A percentile compares a stretch with the other conserved stretches of the same genome.
Conservation (phyloP, 148 eudicot species). For the Chenopodium berlandieri region DNA sequence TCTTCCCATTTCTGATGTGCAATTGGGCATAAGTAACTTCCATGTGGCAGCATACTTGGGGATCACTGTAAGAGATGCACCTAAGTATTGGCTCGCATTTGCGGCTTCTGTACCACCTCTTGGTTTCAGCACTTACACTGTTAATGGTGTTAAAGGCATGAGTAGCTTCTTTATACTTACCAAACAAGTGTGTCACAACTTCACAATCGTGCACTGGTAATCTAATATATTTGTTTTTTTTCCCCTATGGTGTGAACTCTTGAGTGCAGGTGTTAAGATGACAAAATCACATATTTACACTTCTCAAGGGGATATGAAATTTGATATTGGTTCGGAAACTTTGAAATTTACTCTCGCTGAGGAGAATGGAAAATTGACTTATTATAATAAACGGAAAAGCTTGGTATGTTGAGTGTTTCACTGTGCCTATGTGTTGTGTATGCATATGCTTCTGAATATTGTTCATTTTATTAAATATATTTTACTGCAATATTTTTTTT, state of each 20-base stretch:
- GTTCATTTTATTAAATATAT: not conserved
- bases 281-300: slow-evolving; percentile 41
- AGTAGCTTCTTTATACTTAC: slow-evolving; percentile 11
- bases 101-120: slow-evolving; percentile 70
- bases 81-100: slow-evolving; percentile 69
- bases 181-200: not conserved
- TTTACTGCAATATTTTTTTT: not conserved
- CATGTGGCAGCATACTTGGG: slow-evolving; percentile 61
- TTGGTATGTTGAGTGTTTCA: slow-evolving; percentile 41
- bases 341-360: slow-evolving; percentile 46
- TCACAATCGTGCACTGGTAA: slow-evolving; percentile 3
- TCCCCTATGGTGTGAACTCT: slow-evolving; percentile 7
- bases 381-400: slow-evolving; percentile 42
- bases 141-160: slow-evolving; percentile 55
- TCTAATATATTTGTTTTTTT: not conserved
- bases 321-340: slow-evolving; percentile 54
- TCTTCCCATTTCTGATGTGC: slow-evolving; percentile 62
- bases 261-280: slow-evolving; percentile 42
- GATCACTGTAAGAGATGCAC: slow-evolving; percentile 32
- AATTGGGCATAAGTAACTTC: slow-evolving; percentile 46
- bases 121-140: slow-evolving; percentile 67
- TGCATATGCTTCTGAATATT: slow-evolving; percentile 2
- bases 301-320: slow-evolving; percentile 33
- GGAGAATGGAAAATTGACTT: slow-evolving; percentile 44
- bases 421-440: not conserved